Conservation (phyloP, 1,284 basidiomycete genomes). For the Puccinia brachypodii region DNA sequence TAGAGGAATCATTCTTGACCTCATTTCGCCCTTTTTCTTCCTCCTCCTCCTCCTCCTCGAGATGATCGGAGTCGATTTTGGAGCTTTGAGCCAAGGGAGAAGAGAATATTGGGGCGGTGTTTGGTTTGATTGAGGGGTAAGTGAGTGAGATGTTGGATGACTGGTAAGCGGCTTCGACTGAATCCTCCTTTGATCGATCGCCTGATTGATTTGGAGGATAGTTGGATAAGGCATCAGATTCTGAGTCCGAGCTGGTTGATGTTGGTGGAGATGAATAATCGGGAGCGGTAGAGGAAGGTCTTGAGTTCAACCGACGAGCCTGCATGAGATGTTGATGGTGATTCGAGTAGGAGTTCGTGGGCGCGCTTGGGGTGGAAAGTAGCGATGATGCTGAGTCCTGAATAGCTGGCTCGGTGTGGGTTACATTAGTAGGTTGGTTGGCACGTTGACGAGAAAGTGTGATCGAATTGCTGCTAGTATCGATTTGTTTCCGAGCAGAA, state of each 20-base stretch:
- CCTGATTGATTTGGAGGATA: not conserved
- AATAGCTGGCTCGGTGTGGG: no score
- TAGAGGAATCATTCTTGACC: not conserved
- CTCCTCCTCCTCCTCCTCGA: not conserved
- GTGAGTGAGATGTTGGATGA: not conserved
- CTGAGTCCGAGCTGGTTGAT: no score
- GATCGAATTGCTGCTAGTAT: no score
- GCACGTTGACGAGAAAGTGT: no score
- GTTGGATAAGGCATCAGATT: not conserved
- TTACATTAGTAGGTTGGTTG: no score
- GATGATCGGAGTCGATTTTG: not conserved
- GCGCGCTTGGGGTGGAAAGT: no score
- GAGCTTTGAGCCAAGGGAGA: constrained; percentile 34
- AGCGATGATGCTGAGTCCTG: no score
- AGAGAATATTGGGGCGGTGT: constrained; percentile 32
- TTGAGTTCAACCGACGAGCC: not conserved
- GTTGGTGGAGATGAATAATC: not conserved
- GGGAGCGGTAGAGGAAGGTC: not conserved
- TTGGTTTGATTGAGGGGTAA: constrained; percentile 3
- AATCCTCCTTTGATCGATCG: not conserved
- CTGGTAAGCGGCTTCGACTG: not conserved
- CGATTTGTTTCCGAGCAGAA: no score
- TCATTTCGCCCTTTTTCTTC: not conserved
- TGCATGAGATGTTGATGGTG: no score
- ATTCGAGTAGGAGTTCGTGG: no score